Evolutionary conservation across 805 yeast genomes (phyloP).

Genomic region (Suhomyces sp.): DNA sequence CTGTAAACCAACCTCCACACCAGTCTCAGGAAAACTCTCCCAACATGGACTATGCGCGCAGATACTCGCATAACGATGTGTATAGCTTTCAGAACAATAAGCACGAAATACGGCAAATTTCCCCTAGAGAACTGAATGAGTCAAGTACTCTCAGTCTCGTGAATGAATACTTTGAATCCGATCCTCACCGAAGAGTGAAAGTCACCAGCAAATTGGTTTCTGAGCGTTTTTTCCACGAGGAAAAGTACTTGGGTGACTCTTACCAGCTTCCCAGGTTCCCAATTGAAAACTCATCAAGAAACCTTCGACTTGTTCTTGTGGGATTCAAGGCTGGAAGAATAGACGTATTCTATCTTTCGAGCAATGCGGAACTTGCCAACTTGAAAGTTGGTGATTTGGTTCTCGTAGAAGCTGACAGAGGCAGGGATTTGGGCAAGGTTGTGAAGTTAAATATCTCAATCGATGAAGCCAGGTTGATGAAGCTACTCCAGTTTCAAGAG

Average conservation of each 20-base stretch:
- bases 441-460: constrained; percentile 53
- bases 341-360: constrained; percentile 69
- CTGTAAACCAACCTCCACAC: neutral
- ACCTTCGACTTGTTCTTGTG: constrained; percentile 52
- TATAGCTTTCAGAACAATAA: neutral
- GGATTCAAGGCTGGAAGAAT: constrained; percentile 77
- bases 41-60: constrained; percentile 2
- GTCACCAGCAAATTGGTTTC: constrained; percentile 29
- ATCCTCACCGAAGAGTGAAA: constrained; percentile 38
- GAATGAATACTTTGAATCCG: constrained; percentile 34
- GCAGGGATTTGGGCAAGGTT: constrained; percentile 71
- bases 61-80: constrained; percentile 6
- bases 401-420: constrained; percentile 82
- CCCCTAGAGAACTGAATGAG: neutral
- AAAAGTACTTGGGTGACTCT: constrained; percentile 24
- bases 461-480: constrained; percentile 67
- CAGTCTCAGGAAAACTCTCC: neutral
- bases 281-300: constrained; percentile 24
- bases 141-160: constrained; percentile 14
- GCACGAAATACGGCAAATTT: neutral
- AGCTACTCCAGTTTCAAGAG: constrained; percentile 64
- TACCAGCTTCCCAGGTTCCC: constrained; percentile 30
- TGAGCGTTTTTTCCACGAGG: constrained; percentile 29
- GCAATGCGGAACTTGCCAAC: constrained; percentile 11
- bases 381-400: constrained; percentile 63